These are phyloP conservation scores for Microcyclosporella mali DNA, from an alignment of 2,329 filamentous ascomycete genomes.

Conservation along the genomic window DNA sequence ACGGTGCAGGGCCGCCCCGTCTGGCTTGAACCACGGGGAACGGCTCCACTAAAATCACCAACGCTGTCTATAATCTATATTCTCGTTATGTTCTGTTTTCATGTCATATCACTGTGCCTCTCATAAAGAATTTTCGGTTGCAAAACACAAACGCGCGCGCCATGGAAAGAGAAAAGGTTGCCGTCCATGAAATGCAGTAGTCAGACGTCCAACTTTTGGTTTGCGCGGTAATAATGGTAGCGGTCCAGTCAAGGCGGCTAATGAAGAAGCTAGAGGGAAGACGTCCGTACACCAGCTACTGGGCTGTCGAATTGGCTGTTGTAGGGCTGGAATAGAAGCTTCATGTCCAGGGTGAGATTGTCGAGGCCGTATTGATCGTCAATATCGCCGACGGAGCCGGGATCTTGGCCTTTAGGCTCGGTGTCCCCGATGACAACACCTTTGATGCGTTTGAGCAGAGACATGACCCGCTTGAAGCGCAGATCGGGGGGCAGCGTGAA, in stretches of 20 bases:
- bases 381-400: constrained; percentile 63
- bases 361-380: constrained; percentile 58
- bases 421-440: constrained; percentile 58
- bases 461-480: constrained; percentile 55
- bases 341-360: constrained; percentile 64
- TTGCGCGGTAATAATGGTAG: constrained; percentile 5
- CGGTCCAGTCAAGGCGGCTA: neutral
- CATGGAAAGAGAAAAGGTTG: neutral
- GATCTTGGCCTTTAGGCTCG: constrained; percentile 58
- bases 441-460: constrained; percentile 55
- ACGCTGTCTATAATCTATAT: constrained; percentile 18
- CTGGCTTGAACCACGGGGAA: constrained; percentile 4
- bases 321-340: constrained; percentile 60
- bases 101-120: constrained; percentile 13
- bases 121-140: constrained; percentile 4
- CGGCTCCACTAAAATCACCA: constrained; percentile 15
- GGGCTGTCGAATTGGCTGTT: constrained; percentile 31
- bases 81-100: constrained; percentile 17
- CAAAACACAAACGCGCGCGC: neutral
- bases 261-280: constrained; percentile 13
- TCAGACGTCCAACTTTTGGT: constrained; percentile 8
- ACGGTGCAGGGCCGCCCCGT: constrained; percentile 14
- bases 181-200: constrained; percentile 3
- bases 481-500: constrained; percentile 52
- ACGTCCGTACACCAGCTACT: constrained; percentile 29